Percentiles rank a stretch among this genome's conserved stretches.
Evolutionary conservation across 768 basidiomycete species (phyloP).

Genomic region (Tricholoma furcatifolium): DNA sequence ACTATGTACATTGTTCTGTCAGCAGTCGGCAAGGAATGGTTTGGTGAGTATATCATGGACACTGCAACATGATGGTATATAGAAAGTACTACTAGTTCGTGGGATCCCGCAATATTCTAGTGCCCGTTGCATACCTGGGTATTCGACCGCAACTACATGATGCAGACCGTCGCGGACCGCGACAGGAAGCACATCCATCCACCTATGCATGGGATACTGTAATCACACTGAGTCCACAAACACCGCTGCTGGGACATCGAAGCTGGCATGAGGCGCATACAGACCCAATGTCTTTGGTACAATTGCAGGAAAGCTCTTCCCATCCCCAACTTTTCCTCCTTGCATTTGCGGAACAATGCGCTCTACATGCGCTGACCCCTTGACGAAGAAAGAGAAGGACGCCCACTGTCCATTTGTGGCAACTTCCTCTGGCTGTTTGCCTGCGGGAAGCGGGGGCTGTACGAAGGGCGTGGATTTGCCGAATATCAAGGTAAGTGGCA

Average conservation of each 20-base stretch:
- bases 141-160: no score
- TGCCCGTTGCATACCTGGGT: no score
- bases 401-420: conserved; percentile 21
- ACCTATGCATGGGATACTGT: no score
- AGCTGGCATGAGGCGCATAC: neutral
- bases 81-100: no score
- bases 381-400: conserved; percentile 10
- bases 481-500: conserved; percentile 20
- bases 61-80: no score
- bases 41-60: no score
- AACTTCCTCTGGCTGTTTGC: conserved; percentile 20
- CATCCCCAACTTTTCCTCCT: conserved; percentile 23
- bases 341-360: conserved; percentile 11
- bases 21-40: no score
- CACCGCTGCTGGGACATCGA: neutral
- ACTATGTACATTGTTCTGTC: no score
- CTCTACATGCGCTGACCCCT: conserved; percentile 15
- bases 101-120: no score
- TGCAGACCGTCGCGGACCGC: no score
- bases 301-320: conserved; percentile 24
- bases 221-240: neutral
- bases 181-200: no score
- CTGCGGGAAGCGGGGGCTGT: conserved; percentile 26
- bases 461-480: conserved; percentile 16
- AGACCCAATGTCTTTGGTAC: conserved; percentile 21